Conservation (phyloP, 2,329 filamentous ascomycete genomes). For the Ceratocystis lukuohia region DNA sequence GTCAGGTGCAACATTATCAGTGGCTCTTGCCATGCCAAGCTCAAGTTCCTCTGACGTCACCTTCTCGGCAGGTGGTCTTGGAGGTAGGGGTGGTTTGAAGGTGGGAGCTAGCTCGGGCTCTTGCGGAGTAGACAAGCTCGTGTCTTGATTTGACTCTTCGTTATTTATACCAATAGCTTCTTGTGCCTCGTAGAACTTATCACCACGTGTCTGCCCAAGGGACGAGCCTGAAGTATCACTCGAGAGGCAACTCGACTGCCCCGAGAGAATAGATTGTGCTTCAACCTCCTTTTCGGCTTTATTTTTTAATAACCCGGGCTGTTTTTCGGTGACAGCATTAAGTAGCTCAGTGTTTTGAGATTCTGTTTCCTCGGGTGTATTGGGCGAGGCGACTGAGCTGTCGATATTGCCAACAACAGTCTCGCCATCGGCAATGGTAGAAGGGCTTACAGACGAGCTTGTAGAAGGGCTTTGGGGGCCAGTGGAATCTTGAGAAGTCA, state of each 20-base stretch:
- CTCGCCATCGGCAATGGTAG: not conserved
- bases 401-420: not conserved
- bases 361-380: not conserved
- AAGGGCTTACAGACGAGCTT: not conserved
- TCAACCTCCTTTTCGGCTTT: not conserved
- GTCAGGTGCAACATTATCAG: not conserved
- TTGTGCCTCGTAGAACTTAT: constrained; percentile 12
- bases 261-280: constrained; percentile 10
- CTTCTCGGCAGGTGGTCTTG: not conserved
- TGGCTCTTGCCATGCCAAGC: not conserved
- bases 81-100: not conserved
- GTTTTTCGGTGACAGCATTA: not conserved
- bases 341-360: not conserved
- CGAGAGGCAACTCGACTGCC: constrained; percentile 16
- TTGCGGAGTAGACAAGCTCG: not conserved
- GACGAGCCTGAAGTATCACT: constrained; percentile 14
- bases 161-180: constrained; percentile 10
- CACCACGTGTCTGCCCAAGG: not conserved
- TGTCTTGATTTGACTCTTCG: not conserved
- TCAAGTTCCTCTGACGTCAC: not conserved
- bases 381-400: not conserved
- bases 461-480: not conserved
- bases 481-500: not conserved
- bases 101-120: not conserved
- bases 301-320: constrained; percentile 12